phyloP scores from a whole-genome alignment of 495 filamentous ascomycete species.

The Trichoderma erinaceum region DNA sequence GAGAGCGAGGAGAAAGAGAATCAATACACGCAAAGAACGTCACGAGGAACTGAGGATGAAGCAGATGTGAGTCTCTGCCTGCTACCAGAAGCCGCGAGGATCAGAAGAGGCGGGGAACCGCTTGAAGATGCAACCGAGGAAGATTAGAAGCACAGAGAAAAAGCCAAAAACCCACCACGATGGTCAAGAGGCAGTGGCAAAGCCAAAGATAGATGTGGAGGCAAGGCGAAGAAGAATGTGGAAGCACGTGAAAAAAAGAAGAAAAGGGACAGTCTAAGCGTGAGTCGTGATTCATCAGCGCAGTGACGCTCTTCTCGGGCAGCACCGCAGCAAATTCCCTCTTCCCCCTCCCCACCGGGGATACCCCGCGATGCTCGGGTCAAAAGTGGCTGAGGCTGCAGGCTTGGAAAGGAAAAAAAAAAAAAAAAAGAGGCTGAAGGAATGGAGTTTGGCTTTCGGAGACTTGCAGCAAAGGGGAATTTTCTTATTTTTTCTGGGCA shows the following conservation, averaged over 20 bases:
- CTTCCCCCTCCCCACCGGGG: background rate
- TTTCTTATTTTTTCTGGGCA: background rate
- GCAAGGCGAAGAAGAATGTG: background rate
- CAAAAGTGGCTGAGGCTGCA: background rate
- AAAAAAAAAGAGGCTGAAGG: background rate
- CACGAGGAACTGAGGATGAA: background rate
- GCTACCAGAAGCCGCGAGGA: background rate
- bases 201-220: background rate
- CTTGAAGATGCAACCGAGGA: background rate
- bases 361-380: slow-evolving; percentile 8
- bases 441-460: background rate
- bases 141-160: background rate
- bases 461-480: background rate
- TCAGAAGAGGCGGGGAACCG: background rate
- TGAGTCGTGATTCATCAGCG: background rate
- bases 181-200: background rate
- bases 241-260: background rate
- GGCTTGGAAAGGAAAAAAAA: background rate
- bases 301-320: background rate
- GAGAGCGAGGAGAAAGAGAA: background rate
- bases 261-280: background rate
- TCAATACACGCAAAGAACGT: background rate
- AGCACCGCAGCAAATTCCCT: background rate
- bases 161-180: background rate
- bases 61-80: too few relatives aligned